Evolutionary conservation across 2,329 filamentous ascomycete genomes (phyloP), one percentile per base, ranked within the genome.

Genomic region (Allantophomopsis cytisporea): DNA sequence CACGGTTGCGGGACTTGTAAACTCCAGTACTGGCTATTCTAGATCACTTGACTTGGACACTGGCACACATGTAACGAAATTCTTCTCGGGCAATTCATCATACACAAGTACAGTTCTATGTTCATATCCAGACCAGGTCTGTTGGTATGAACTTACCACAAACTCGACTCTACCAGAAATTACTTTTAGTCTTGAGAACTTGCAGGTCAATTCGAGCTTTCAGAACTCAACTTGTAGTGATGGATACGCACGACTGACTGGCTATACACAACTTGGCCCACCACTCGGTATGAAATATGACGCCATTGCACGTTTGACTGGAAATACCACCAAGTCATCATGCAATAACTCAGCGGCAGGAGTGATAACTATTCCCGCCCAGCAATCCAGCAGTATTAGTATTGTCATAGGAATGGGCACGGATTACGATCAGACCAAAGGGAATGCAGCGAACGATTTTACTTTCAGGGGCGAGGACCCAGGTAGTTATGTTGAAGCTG

Each of bases 391-490:
- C 2, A 50, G 46, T 8, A 33, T 62, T 8, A 56, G 57, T 20
- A 7, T 73, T 6, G 54, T 71, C 0, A 48, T 72, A 13, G 60
- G 61, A 5, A 63, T 69, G 39, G 57, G 53, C 6, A 71, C 68
- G 1, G 60, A 73, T 41, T 75, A 68, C 39, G 66, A 73, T 36
- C 54, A 64, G 39, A 63, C 55, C 3, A 63, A 65, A 28, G 70
- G 71, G 1, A 68, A 62, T 36, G 52, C 57, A 0, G 56, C 55
- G 13, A 49, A 48, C 41, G 48, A 54, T 10, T 73, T 62, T 48
- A 66, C 64, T 0, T 75, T 71, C 51, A 59, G 56, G 30, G 68
- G 69, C 2, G 50, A 50, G 2, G 64, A 72, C 41, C 69, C 70
- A 1, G 56, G 47, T 0, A 35, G 51, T 1, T 41, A 52, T 2